Percentiles rank a stretch among this genome's conserved stretches.
These are phyloP conservation scores for Saccharum spontaneum DNA, from an alignment of 176 grass and related monocot genomes.

Conservation along the genomic window DNA sequence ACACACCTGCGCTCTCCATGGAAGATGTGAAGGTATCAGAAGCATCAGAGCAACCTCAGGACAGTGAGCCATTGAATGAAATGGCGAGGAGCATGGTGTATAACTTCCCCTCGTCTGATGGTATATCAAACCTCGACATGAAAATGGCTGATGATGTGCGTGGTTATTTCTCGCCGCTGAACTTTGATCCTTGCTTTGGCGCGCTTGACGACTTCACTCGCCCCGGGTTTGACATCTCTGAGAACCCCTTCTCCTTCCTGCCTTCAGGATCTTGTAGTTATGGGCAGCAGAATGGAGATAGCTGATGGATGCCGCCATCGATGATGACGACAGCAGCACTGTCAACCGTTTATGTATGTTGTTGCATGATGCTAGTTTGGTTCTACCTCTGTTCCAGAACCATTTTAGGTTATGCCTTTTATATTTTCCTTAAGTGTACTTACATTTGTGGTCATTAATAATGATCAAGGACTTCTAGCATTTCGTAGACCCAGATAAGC, in stretches of 20 bases:
- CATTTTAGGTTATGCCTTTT: constrained; percentile 44
- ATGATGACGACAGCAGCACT: background rate
- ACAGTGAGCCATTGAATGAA: constrained; percentile 39
- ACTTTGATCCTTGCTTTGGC: constrained; percentile 67
- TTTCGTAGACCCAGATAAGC: constrained; percentile 30
- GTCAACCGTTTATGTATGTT: constrained; percentile 28
- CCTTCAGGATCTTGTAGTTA: constrained; percentile 49
- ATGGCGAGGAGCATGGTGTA: constrained; percentile 38
- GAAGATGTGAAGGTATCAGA: constrained; percentile 61
- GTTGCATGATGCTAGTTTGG: constrained; percentile 16
- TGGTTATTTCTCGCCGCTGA: constrained; percentile 68
- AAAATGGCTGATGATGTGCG: constrained; percentile 55
- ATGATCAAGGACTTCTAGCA: constrained; percentile 35
- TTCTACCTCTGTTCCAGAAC: constrained; percentile 31
- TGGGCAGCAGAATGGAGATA: constrained; percentile 52
- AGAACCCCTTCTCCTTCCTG: constrained; percentile 62
- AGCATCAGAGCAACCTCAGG: constrained; percentile 41
- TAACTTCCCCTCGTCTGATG: constrained; percentile 50
- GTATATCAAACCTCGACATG: constrained; percentile 52
- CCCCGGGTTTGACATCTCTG: constrained; percentile 60
- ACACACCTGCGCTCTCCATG: constrained; percentile 71
- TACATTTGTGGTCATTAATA: constrained; percentile 48
- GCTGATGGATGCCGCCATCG: constrained; percentile 20
- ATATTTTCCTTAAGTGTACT: constrained; percentile 39
- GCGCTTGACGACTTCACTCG: constrained; percentile 67